phyloP scores from a whole-genome alignment of 768 basidiomycete genomes.

The Glaciozyma martinii region DNA sequence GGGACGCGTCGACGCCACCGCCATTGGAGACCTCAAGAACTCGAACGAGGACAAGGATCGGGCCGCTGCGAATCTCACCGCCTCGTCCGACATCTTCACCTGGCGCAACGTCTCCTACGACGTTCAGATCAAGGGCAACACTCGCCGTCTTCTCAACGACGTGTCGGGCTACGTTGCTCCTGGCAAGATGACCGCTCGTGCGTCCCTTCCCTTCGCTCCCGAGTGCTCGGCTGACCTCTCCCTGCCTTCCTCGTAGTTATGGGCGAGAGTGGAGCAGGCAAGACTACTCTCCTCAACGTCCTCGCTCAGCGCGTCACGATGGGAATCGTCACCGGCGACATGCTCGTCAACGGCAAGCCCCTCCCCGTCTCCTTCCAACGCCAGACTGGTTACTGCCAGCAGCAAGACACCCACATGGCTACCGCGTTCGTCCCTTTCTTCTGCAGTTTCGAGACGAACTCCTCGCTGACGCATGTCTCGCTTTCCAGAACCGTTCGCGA shows the following conservation, averaged over 20 bases:
- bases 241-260: constrained; percentile 37
- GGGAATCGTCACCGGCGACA: constrained; percentile 45
- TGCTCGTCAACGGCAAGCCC: constrained; percentile 43
- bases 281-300: constrained; percentile 39
- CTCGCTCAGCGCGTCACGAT: constrained; percentile 39
- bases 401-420: constrained; percentile 41
- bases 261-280: constrained; percentile 45
- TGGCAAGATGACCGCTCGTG: constrained; percentile 35
- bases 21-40: constrained; percentile 4
- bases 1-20: not conserved
- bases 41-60: constrained; percentile 10
- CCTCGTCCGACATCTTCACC: constrained; percentile 28
- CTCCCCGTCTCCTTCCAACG: constrained; percentile 44
- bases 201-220: constrained; percentile 36
- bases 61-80: constrained; percentile 18
- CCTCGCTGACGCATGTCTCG: not conserved
- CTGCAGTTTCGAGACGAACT: too few species aligned
- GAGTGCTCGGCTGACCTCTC: constrained; percentile 38
- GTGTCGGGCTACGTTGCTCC: constrained; percentile 38
- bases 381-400: constrained; percentile 38
- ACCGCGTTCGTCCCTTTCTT: constrained; percentile 29
- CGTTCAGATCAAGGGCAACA: constrained; percentile 29
- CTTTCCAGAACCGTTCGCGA: constrained; percentile 42
- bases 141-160: constrained; percentile 28
- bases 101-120: constrained; percentile 27